These are phyloP conservation scores for Lachnellula cervina DNA, from an alignment of 2,329 filamentous ascomycete genomes.

Conservation along the genomic window DNA sequence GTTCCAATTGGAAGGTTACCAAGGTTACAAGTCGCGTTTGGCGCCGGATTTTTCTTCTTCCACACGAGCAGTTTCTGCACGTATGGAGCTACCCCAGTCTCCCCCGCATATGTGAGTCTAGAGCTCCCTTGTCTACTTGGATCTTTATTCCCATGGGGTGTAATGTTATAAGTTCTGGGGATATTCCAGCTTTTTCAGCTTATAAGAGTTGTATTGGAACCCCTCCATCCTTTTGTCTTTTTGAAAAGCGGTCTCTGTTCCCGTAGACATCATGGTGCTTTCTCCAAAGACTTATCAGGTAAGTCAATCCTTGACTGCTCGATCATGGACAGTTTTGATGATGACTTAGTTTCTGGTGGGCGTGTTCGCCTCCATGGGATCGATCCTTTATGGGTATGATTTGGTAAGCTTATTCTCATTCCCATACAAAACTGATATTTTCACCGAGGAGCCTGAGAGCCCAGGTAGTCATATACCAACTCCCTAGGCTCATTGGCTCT, in stretches of 20 bases:
- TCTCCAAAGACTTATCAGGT: constrained; percentile 33
- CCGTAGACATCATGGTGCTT: constrained; percentile 23
- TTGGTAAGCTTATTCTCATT: constrained; percentile 24
- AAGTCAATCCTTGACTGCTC: neutral
- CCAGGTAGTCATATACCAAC: too few species aligned
- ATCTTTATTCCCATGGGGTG: neutral
- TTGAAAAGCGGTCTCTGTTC: neutral
- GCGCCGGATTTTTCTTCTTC: too few species aligned
- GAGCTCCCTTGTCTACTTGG: neutral
- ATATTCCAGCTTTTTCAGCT: neutral
- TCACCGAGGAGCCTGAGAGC: too few species aligned
- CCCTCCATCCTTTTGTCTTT: neutral
- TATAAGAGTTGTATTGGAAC: neutral
- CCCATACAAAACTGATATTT: too few species aligned
- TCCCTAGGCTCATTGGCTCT: too few species aligned
- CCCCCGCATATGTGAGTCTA: neutral
- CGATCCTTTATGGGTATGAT: constrained; percentile 52
- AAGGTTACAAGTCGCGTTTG: too few species aligned
- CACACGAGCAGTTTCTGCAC: neutral
- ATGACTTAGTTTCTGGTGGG: constrained; percentile 32
- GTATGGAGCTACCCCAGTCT: neutral
- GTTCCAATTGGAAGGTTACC: constrained; percentile 1
- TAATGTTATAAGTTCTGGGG: neutral
- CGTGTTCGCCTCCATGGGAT: constrained; percentile 50
- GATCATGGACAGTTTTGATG: neutral